These are phyloP conservation scores for Rhizophagus prolifer DNA, from an alignment of 192 early-diverging fungal species.

Conservation along the genomic window DNA sequence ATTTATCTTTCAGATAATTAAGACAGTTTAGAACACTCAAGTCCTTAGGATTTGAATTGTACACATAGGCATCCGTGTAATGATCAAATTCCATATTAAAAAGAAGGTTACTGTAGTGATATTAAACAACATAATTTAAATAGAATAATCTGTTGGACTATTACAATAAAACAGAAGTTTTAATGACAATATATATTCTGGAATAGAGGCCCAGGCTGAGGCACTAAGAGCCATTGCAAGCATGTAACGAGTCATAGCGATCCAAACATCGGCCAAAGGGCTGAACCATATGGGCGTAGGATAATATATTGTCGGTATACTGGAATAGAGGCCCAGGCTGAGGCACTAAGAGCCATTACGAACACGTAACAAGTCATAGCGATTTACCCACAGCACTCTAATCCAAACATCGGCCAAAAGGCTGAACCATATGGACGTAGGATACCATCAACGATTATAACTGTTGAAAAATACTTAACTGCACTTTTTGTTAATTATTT, in stretches of 20 bases:
- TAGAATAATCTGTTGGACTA: conserved; percentile 15
- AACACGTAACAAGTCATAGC: conserved; percentile 24
- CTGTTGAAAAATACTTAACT: no score
- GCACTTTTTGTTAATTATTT: no score
- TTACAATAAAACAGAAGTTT: conserved; percentile 26
- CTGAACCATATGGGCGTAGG: conserved; percentile 29
- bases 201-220: conserved; percentile 23
- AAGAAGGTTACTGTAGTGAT: not conserved
- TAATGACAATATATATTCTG: conserved; percentile 29
- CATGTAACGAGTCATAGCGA: conserved; percentile 28
- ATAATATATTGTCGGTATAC: not conserved
- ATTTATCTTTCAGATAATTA: conserved; percentile 22
- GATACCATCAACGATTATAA: conserved; percentile 2
- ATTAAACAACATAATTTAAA: conserved; percentile 28
- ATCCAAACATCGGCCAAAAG: conserved; percentile 24
- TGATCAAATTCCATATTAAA: not conserved
- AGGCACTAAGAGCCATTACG: no score
- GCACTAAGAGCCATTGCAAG: conserved; percentile 26
- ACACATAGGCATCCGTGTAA: conserved; percentile 10
- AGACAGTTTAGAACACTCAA: conserved; percentile 16
- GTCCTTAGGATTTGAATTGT: conserved; percentile 4
- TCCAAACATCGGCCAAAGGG: not conserved
- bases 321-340: no score
- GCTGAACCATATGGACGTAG: conserved; percentile 24
- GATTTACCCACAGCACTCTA: conserved; percentile 26